Conservation (phyloP, 345 rosid genomes). For the Syzygium oleosum region DNA sequence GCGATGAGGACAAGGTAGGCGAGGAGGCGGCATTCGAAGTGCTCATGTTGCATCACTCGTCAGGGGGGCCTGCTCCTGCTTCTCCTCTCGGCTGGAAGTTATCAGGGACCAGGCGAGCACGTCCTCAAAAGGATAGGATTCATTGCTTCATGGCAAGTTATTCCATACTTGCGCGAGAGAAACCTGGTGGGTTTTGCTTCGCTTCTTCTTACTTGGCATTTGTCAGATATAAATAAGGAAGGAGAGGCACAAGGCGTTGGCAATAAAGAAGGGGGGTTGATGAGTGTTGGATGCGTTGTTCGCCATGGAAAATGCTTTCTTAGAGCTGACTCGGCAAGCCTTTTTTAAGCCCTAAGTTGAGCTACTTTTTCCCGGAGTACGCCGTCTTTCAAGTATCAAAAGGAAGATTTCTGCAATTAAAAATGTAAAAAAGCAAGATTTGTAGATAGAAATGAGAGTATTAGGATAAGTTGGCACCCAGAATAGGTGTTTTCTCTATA, state of each 20-base stretch:
- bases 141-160: slow-evolving; percentile 5
- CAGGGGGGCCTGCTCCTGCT: not conserved
- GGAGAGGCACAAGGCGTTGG: not conserved
- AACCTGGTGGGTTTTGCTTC: not conserved
- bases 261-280: not conserved
- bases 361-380: not conserved
- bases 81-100: not conserved
- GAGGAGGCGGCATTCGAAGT: not conserved
- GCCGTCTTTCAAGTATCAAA: not conserved
- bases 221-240: not conserved
- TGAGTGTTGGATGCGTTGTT: not conserved
- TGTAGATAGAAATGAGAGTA: not conserved
- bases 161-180: not conserved
- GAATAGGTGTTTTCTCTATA: not conserved
- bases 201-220: not conserved
- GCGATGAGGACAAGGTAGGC: too few relatives aligned
- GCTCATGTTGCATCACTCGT: not conserved
- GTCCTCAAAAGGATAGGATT: not conserved
- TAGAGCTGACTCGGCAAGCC: not conserved
- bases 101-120: not conserved
- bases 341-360: not conserved
- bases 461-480: not conserved
- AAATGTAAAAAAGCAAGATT: not conserved
- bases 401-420: not conserved
- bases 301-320: not conserved